Evolutionary conservation across 1,284 basidiomycete species (phyloP).

Genomic region (Trametes hirsuta): DNA sequence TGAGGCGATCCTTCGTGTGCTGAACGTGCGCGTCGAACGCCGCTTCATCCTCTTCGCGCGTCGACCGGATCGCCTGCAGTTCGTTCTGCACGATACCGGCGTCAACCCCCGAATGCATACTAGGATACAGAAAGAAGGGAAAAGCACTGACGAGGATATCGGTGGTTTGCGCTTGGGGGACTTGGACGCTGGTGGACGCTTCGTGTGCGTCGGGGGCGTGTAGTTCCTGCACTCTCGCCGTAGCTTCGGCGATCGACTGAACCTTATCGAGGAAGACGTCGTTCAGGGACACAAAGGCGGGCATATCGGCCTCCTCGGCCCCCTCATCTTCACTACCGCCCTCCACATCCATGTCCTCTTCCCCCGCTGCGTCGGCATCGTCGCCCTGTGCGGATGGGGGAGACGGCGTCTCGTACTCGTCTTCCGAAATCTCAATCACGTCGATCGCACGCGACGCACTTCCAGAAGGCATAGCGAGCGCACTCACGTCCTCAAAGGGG

Average conservation of each 20-base stretch:
- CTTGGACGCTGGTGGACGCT: neutral
- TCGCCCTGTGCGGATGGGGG: neutral
- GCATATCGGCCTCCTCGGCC: neutral
- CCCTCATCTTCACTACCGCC: neutral
- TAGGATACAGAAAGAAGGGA: neutral
- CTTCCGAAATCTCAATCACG: constrained; percentile 21
- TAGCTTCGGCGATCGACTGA: neutral
- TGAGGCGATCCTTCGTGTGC: constrained; percentile 30
- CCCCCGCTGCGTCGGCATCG: neutral
- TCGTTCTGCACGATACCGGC: constrained; percentile 21
- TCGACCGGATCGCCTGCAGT: constrained; percentile 27
- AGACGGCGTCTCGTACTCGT: constrained; percentile 6
- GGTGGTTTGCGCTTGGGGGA: constrained; percentile 14
- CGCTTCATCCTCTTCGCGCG: constrained; percentile 30
- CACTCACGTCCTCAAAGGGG: neutral
- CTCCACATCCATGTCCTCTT: neutral
- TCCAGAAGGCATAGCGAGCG: neutral
- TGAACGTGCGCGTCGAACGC: constrained; percentile 27
- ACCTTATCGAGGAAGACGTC: constrained; percentile 3
- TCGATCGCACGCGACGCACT: no score
- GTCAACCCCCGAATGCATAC: neutral
- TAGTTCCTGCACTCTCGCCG: neutral
- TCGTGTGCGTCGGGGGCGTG: neutral
- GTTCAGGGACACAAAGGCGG: constrained; percentile 4
- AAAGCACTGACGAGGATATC: constrained; percentile 19